Conservation (phyloP, 108 stramenopile species). For the Cyclotella distinguenda region DNA sequence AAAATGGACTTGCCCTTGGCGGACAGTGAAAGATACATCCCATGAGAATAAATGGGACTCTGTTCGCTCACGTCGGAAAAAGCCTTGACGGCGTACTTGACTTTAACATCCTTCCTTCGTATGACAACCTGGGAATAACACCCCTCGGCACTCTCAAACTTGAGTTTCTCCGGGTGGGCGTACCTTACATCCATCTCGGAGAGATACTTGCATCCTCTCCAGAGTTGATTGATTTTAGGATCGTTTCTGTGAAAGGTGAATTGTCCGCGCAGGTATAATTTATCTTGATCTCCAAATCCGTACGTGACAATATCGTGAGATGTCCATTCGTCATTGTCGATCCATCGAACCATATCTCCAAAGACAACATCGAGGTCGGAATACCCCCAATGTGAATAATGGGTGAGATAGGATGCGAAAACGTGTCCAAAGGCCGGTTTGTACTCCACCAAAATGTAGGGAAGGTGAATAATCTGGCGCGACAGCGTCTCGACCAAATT, state of each 20-base stretch:
- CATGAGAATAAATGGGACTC: constrained; percentile 69
- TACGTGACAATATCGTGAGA: constrained; percentile 91
- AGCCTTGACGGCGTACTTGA: constrained; percentile 90
- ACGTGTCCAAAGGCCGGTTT: constrained; percentile 94
- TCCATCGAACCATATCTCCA: constrained; percentile 87
- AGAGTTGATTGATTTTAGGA: constrained; percentile 75
- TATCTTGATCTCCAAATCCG: constrained; percentile 90
- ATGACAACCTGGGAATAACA: constrained; percentile 87
- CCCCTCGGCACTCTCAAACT: constrained; percentile 90
- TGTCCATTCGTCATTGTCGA: constrained; percentile 74
- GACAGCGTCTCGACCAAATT: constrained; percentile 49
- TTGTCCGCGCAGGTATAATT: constrained; percentile 89
- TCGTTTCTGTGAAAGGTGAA: constrained; percentile 91
- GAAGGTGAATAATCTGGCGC: constrained; percentile 51
- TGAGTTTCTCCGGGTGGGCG: constrained; percentile 41
- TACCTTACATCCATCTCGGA: constrained; percentile 80
- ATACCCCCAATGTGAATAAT: constrained; percentile 93
- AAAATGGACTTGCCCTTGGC: constrained; percentile 48
- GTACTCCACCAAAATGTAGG: constrained; percentile 92
- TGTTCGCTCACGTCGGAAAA: constrained; percentile 65
- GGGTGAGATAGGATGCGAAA: constrained; percentile 68
- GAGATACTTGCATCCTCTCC: constrained; percentile 84
- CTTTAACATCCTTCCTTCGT: constrained; percentile 60
- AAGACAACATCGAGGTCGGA: constrained; percentile 92
- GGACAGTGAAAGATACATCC: constrained; percentile 56